Evolutionary conservation across 2,329 filamentous ascomycete species (phyloP).

Genomic region (Trichoderma endophyticum): DNA sequence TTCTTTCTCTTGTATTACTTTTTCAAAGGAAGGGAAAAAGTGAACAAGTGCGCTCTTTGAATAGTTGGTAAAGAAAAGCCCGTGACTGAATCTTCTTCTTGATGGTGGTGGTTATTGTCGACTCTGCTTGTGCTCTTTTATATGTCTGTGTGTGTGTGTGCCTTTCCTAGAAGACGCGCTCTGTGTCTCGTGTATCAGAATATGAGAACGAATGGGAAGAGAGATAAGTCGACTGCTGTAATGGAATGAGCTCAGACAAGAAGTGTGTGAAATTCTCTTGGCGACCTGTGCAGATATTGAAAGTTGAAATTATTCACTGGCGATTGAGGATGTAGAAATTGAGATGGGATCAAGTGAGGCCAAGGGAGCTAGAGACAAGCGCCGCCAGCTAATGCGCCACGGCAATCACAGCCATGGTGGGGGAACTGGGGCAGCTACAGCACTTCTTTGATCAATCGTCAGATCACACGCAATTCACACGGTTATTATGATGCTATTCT

Average conservation of each 20-base stretch:
- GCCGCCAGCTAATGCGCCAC: neutral
- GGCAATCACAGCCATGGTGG: neutral
- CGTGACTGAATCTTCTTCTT: neutral
- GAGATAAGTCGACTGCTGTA: neutral
- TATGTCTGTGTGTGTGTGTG: neutral
- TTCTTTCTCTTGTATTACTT: neutral
- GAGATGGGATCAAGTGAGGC: neutral
- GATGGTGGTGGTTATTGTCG: neutral
- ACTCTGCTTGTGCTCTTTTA: neutral
- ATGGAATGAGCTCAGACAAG: too few species aligned
- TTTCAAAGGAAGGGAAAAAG: neutral
- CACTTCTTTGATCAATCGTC: neutral
- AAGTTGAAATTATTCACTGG: neutral
- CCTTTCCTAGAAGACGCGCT: neutral
- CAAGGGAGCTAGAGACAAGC: neutral
- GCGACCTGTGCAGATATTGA: neutral
- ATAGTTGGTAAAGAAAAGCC: neutral
- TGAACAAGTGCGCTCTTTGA: neutral
- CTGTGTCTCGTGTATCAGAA: neutral
- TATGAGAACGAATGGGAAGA: neutral
- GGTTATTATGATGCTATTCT: neutral
- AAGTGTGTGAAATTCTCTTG: neutral
- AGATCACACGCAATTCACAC: neutral
- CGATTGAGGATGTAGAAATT: neutral
- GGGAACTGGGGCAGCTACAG: neutral